Conservation (phyloP, 1,284 basidiomycete species). For the Rhodotorula mucilaginosa region DNA sequence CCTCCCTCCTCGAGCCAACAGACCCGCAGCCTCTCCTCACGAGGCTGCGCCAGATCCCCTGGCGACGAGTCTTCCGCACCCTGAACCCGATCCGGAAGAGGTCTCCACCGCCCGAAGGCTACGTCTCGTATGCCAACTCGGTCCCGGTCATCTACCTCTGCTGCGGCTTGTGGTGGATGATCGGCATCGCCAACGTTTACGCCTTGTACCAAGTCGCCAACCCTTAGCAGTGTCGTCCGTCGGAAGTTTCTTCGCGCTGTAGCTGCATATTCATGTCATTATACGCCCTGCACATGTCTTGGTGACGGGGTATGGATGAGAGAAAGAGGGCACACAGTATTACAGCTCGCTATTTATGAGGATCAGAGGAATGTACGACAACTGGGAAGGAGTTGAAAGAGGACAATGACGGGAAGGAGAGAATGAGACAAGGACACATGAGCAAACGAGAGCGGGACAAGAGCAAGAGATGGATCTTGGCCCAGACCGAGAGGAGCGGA, state of each 20-base stretch:
- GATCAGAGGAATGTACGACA: no score
- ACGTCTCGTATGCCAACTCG: conserved; percentile 39
- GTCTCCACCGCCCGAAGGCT: conserved; percentile 15
- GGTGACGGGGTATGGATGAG: no score
- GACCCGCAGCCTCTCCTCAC: no score
- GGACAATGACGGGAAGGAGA: not conserved
- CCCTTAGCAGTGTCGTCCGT: not conserved
- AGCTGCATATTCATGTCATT: not conserved
- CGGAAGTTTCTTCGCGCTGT: not conserved
- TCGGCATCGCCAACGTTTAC: conserved; percentile 33
- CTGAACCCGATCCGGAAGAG: conserved; percentile 37
- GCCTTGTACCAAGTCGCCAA: conserved; percentile 29
- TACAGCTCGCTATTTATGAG: no score
- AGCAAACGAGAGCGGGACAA: no score
- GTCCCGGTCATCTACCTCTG: conserved; percentile 35
- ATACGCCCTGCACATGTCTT: not conserved
- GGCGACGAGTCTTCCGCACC: not conserved
- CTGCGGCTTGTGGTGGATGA: conserved; percentile 18
- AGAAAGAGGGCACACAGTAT: no score
- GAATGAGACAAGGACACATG: not conserved
- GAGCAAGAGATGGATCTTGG: no score
- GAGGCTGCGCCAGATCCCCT: not conserved
- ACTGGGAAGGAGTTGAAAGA: no score
- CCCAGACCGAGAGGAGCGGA: no score
- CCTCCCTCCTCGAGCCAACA: not conserved